Base-by-base conservation (phyloP, 2,329 filamentous ascomycete genomes). In the Tolypocladium sp. region DNA sequence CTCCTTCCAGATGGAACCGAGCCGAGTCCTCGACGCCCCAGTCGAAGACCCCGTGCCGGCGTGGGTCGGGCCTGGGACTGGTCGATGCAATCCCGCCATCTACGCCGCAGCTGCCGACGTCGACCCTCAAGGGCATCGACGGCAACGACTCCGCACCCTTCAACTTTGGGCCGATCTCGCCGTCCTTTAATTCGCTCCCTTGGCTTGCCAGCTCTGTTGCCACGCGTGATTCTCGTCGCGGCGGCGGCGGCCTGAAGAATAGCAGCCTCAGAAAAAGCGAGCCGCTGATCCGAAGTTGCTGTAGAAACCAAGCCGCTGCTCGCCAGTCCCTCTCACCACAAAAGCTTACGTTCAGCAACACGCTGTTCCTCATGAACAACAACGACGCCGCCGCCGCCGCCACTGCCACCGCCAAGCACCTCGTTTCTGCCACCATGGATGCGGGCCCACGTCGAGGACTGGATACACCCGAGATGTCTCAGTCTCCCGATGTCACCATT, bases 191-290 rank as follows among this genome's bases (percentile, higher is more conserved):
- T 51, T 66, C 66, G 0, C 63, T 64, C 35, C 66, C 69, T 27
- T 72, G 69, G 68, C 61, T 72, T 42, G 66, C 66, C 30, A 38
- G 49, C 13, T 62, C 65, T 13, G 55, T 60, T 25, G 58, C 66
- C n/a, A 57, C 60, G 1, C 63, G 58, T 2, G 63, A 67, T 42
- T 61, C 65, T 30, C 61, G 62, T 25, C 63, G 67, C n/a, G 65
- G 65, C 17, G 65, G 65, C 27, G 61, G 61, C 57, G 64, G 62
- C 33, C 56, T 64, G 27, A 69, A 64, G 41, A 59, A 64, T 25
- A 59, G 60, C 12, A 64, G 64, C 15, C 70, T 71, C n/a, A 64
- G 72, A 40, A 69, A 65, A 38, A 74, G 72, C 52, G 72, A 74
- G 59, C 72, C 72, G 30, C 63, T 73, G 27, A 54, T 71, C n/a